Base-by-base conservation (phyloP, 2,329 filamentous ascomycete genomes). In the Penicillium occitanis region DNA sequence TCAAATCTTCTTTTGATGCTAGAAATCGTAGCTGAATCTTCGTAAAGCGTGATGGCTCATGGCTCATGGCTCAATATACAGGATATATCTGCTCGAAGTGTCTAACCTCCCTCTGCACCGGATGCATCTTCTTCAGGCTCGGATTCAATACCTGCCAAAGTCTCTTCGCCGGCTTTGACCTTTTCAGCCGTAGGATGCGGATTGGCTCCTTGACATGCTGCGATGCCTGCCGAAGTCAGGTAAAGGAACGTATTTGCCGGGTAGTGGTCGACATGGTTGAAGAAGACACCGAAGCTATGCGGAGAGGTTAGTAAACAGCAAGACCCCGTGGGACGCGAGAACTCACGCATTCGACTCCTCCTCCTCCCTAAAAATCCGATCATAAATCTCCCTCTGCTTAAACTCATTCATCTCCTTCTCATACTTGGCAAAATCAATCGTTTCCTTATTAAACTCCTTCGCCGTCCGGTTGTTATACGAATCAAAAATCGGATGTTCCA, bases 401-500 rank as follows among this genome's bases (percentile, higher is more conserved):
- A 99, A 99, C 67, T 89, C 90, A 69, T 90, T 85, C 71, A 99
- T 91, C 77, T 92, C 86, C 58, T 88, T 86, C 67, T 94, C 87
- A 73, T 89, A 93, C 68, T 89, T 90, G 58, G 83, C 83, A 76
- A 97, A 99, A 72, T 93, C 88, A 66, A 99, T 89, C 28, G 86
- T 84, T 60, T 90, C 86, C 64, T 88, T 86, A 6, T 85, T 86
- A 51, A 89, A 85, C 63, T 87, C 86, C 42, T 84, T 82, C 0
- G 91, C 88, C 70, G 90, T 88, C 64, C 85, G 53, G 19, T 44
- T 85, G 78, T 97, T 99, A 80, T 97, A 98, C 60, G 83, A 88
- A 68, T 94, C 90, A 75, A 99, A 99, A 0, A 98, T 91, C 1
- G 95, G 95, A 0, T 92, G 84, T 79, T 99, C 95, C 3, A 99